Percentiles rank a stretch among this genome's conserved stretches.
phyloP scores from a whole-genome alignment of 1,284 basidiomycete species.

The Cutaneotrichosporon cutaneum region DNA sequence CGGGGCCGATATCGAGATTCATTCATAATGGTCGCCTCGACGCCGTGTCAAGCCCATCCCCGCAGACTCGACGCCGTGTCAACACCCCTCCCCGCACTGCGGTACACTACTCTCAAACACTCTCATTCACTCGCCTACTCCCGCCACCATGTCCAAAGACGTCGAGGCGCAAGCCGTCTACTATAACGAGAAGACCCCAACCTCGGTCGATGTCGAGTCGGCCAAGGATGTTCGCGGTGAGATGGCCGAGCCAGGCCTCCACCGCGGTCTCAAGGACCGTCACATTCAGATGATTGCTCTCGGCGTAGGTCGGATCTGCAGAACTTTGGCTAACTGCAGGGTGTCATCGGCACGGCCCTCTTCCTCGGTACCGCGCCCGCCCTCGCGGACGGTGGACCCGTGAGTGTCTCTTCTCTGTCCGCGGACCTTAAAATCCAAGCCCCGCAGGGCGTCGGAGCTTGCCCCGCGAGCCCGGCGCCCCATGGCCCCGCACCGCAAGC shows the following conservation, averaged over 20 bases:
- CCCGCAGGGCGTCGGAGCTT: background rate
- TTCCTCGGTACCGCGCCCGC: constrained; percentile 24
- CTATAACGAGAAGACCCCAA: background rate
- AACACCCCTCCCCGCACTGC: background rate
- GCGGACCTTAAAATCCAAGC: background rate
- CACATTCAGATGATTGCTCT: constrained; percentile 29
- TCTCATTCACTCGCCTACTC: background rate
- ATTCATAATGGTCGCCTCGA: background rate
- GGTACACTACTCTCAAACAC: background rate
- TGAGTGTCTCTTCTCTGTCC: constrained; percentile 10
- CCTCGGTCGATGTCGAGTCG: background rate
- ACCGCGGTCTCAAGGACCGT: constrained; percentile 26
- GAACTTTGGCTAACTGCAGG: constrained; percentile 15
- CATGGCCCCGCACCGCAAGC: background rate
- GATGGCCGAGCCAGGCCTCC: constrained; percentile 9
- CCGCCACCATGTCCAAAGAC: background rate
- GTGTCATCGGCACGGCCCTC: constrained; percentile 24
- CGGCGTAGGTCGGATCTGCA: constrained; percentile 9
- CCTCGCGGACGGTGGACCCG: constrained; percentile 52
- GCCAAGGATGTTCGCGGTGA: background rate
- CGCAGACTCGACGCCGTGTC: background rate
- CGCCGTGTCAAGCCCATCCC: background rate
- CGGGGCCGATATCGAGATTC: background rate
- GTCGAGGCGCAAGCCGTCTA: background rate
- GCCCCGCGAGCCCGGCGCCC: background rate